These are phyloP conservation scores for Puccinia horiana DNA, from an alignment of 1,284 basidiomycete species.

Conservation along the genomic window DNA sequence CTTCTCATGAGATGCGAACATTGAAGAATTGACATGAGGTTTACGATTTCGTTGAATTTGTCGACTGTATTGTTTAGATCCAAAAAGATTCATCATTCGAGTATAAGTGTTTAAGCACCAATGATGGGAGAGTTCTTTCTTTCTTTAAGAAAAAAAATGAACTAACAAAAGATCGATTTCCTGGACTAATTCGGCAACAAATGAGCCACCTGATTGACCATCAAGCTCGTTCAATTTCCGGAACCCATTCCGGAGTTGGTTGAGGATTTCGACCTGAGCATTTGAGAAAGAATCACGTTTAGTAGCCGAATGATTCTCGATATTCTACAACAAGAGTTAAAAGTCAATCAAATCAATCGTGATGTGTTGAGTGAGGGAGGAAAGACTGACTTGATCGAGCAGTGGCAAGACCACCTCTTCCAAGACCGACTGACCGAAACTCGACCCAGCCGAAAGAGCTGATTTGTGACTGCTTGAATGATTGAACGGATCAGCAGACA, in stretches of 20 bases:
- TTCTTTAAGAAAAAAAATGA: not conserved
- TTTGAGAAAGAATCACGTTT: not conserved
- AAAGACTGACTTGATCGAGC: constrained; percentile 14
- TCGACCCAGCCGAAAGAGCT: not conserved
- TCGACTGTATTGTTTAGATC: not conserved
- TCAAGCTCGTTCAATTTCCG: not conserved
- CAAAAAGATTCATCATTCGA: too few species aligned
- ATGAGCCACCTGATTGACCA: not conserved
- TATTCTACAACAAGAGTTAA: not conserved
- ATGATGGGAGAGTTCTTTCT: too few species aligned
- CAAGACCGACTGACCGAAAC: not conserved
- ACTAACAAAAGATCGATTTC: constrained; percentile 24
- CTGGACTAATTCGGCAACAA: not conserved
- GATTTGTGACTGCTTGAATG: not conserved
- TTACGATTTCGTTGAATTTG: not conserved
- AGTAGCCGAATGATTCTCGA: not conserved
- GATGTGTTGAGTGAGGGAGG: not conserved
- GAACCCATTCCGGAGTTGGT: constrained; percentile 9
- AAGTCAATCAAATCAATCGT: not conserved
- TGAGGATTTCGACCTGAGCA: not conserved
- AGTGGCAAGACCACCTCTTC: constrained; percentile 5
- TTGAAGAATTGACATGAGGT: not conserved
- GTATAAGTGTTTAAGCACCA: too few species aligned
- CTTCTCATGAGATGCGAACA: not conserved
- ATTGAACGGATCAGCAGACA: not conserved